A percentile compares a stretch with the other conserved stretches of the same genome.
Evolutionary conservation across 2,329 filamentous ascomycete genomes (phyloP).

Genomic region (Aspergillus neotritici): DNA sequence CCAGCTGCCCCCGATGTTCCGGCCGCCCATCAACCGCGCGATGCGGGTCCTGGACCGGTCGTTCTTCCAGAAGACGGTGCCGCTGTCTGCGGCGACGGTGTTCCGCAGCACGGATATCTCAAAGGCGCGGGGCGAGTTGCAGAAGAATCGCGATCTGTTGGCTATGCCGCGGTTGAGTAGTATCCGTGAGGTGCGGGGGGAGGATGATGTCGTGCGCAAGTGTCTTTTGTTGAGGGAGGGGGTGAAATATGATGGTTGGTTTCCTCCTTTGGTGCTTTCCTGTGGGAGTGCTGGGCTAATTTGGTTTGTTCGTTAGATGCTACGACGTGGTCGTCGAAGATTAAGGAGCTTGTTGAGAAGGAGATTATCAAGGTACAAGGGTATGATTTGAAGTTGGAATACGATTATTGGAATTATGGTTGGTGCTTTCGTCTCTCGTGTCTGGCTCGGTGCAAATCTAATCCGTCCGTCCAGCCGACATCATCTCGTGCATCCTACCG

Average conservation of each 20-base stretch:
- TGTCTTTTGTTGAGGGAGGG: constrained; percentile 36
- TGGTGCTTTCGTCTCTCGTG: constrained; percentile 25
- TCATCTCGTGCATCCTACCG: constrained; percentile 75
- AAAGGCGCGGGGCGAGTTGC: constrained; percentile 61
- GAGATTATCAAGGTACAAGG: constrained; percentile 67
- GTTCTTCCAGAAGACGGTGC: constrained; percentile 72
- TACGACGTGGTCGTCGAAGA: constrained; percentile 67
- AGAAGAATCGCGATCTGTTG: constrained; percentile 62
- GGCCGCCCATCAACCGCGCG: constrained; percentile 72
- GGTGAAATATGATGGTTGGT: constrained; percentile 39
- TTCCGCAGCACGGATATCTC: constrained; percentile 70
- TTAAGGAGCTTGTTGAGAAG: constrained; percentile 63
- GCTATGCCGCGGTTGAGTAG: constrained; percentile 57
- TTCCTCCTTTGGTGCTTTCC: constrained; percentile 8
- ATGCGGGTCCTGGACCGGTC: constrained; percentile 75
- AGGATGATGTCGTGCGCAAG: constrained; percentile 40
- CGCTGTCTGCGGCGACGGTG: constrained; percentile 71
- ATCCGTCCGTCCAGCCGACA: constrained; percentile 63
- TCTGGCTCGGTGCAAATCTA: constrained; percentile 6
- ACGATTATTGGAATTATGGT: constrained; percentile 83
- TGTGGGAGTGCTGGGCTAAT: neutral
- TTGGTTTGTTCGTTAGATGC: constrained; percentile 44
- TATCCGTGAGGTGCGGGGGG: constrained; percentile 55
- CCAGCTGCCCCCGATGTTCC: constrained; percentile 54
- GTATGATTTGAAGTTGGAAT: constrained; percentile 70